These are phyloP conservation scores for Papiliotrema fonsecae DNA, from an alignment of 1,284 basidiomycete species.

Conservation along the genomic window DNA sequence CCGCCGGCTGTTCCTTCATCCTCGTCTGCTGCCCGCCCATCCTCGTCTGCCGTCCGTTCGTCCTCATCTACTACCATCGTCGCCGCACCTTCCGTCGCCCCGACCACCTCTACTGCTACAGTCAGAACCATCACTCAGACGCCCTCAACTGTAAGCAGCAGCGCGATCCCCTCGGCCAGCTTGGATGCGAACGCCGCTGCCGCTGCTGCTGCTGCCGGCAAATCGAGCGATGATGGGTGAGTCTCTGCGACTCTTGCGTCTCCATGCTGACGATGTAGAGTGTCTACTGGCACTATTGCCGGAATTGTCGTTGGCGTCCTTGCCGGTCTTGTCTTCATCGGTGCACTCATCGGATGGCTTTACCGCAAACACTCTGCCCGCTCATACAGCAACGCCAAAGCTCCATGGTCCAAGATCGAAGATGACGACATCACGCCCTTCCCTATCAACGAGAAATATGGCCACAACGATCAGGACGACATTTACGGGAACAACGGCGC, in stretches of 20 bases:
- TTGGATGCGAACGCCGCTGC: background rate
- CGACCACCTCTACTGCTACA: no score
- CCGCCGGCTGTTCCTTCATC: no score
- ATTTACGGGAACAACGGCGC: slow-evolving; percentile 25
- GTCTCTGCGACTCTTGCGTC: no score
- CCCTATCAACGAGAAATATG: slow-evolving; percentile 22
- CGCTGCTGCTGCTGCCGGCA: background rate
- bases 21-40: no score
- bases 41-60: no score
- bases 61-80: no score
- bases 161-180: background rate
- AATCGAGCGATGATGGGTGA: background rate
- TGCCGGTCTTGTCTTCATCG: slow-evolving; percentile 27
- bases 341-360: slow-evolving; percentile 17
- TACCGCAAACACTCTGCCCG: slow-evolving; percentile 26
- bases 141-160: slow-evolving; percentile 5
- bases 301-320: slow-evolving; percentile 30
- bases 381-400: slow-evolving; percentile 19
- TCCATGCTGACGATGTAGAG: slow-evolving; percentile 5
- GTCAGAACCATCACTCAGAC: slow-evolving; percentile 2
- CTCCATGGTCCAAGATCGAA: slow-evolving; percentile 34
- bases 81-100: no score
- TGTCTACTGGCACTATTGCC: slow-evolving; percentile 31
- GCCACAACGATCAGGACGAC: slow-evolving; percentile 15
- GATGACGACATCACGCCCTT: slow-evolving; percentile 42